These are phyloP conservation scores for Bipolaris victoriae DNA, from an alignment of 2,329 filamentous ascomycete genomes.

Conservation along the genomic window DNA sequence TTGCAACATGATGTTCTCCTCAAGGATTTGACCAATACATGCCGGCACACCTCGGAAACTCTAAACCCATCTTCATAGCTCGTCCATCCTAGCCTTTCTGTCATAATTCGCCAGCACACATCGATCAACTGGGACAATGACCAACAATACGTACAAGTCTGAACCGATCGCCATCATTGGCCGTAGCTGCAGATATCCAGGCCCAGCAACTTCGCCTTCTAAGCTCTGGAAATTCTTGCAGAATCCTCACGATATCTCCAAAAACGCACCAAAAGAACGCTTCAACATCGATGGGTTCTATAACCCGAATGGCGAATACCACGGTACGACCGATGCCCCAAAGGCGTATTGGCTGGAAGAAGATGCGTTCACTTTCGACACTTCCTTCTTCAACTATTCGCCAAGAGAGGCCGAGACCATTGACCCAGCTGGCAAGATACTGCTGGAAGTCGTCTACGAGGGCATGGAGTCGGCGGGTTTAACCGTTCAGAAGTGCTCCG, in stretches of 20 bases:
- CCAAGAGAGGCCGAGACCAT: slow-evolving; percentile 34
- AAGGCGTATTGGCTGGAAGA: slow-evolving; percentile 24
- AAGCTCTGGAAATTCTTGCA: slow-evolving; percentile 38
- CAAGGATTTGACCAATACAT: too few species aligned
- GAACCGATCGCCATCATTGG: slow-evolving; percentile 48
- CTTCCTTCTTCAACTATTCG: slow-evolving; percentile 39
- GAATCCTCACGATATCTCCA: slow-evolving; percentile 26
- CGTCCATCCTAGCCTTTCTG: too few species aligned
- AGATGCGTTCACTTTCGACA: slow-evolving; percentile 39
- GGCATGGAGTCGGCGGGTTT: slow-evolving; percentile 50
- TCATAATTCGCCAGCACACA: too few species aligned
- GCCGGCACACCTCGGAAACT: too few species aligned
- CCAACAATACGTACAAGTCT: too few species aligned
- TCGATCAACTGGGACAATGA: too few species aligned
- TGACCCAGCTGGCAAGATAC: slow-evolving; percentile 43
- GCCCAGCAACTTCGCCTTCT: slow-evolving; percentile 36
- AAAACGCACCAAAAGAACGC: slow-evolving; percentile 32
- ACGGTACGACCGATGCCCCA: slow-evolving; percentile 40
- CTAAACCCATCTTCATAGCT: too few species aligned
- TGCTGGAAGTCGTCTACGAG: slow-evolving; percentile 47
- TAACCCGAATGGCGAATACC: slow-evolving; percentile 36
- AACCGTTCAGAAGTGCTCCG: background rate
- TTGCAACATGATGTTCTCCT: too few species aligned
- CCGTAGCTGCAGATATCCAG: slow-evolving; percentile 46
- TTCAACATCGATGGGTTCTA: slow-evolving; percentile 36